These are phyloP conservation scores for Euphorbia tirucalli DNA, from an alignment of 345 rosid species.

Conservation along the genomic window DNA sequence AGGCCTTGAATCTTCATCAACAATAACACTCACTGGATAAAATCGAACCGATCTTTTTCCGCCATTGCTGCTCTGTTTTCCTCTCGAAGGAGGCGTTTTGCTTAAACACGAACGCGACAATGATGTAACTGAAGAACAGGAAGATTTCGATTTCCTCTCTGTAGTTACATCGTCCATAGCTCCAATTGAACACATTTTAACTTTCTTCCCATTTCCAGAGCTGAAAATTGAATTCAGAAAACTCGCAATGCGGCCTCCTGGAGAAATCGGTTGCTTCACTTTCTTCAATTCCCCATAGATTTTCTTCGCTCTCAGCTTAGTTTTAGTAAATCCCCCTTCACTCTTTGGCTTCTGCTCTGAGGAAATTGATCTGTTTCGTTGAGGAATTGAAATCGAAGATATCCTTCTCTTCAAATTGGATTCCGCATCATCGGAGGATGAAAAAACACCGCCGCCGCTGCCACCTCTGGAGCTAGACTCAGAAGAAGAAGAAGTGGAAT, in stretches of 20 bases:
- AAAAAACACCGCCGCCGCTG: constrained; percentile 32
- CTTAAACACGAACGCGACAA: constrained; percentile 65
- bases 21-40: constrained; percentile 60
- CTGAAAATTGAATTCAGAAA: constrained; percentile 76
- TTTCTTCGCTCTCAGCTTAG: constrained; percentile 52
- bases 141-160: constrained; percentile 47
- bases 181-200: constrained; percentile 62
- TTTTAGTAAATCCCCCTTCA: constrained; percentile 47
- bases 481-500: constrained; percentile 50
- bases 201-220: constrained; percentile 63
- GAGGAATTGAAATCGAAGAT: not conserved
- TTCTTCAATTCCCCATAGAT: constrained; percentile 58
- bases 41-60: constrained; percentile 57
- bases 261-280: constrained; percentile 78
- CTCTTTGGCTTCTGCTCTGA: constrained; percentile 20
- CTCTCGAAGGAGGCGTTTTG: constrained; percentile 40
- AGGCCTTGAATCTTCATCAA: constrained; percentile 63
- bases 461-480: constrained; percentile 46
- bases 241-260: constrained; percentile 62
- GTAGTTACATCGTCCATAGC: constrained; percentile 58
- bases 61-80: constrained; percentile 18
- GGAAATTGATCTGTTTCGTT: constrained; percentile 8
- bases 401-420: constrained; percentile 33
- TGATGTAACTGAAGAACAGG: constrained; percentile 50
- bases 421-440: constrained; percentile 52